Base-by-base conservation (phyloP, 2,329 filamentous ascomycete species). In the Fusarium sp. region DNA sequence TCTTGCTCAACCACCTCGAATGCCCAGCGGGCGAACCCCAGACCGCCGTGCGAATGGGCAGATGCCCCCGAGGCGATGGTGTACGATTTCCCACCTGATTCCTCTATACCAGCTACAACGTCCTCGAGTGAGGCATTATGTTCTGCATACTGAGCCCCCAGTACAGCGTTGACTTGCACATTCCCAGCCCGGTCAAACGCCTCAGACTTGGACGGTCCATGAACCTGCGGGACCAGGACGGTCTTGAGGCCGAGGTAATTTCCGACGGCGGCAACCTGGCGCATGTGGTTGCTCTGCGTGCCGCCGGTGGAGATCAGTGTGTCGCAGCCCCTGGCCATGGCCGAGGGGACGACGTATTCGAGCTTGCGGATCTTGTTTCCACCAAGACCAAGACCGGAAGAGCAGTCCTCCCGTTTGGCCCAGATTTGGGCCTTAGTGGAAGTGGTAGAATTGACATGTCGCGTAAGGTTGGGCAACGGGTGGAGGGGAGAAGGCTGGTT, bases 241-340 rank as follows among this genome's bases (percentile, higher is more conserved):
- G 45, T 27, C 22, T 52, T 52, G 20, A 52, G 45, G 45, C 45
- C 45, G 8, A 52, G 45, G 22, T 9, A 18, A 18, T 29, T 29
- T 24, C 20, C 57, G 27, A 79, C 79, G 1, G 81, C 82, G 9
- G 81, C 78, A 0, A 81, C 80, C 27, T 80, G 79, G 29, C 82
- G 77, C 16, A 81, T 83, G 64, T 84, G 82, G 68, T 84, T 84
- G 29, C 72, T 77, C 62, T 84, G 82, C 18, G 80, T 72, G 27
- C 82, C 82, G 2, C 82, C 82, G 22, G 81, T 77, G 1, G 81
- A 79, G 24, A 84, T 79, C 16, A 84, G 73, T 14, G 78, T 80
- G 34, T 79, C 78, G 61, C 74, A 77, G 45, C 73, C 75, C 27
- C 77, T 60, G 1, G 69, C 57, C 7, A 81, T 37, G 2, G 81